These are phyloP conservation scores for Ophiocordyceps sinensis DNA, from an alignment of 2,329 filamentous ascomycete genomes.

Conservation along the genomic window DNA sequence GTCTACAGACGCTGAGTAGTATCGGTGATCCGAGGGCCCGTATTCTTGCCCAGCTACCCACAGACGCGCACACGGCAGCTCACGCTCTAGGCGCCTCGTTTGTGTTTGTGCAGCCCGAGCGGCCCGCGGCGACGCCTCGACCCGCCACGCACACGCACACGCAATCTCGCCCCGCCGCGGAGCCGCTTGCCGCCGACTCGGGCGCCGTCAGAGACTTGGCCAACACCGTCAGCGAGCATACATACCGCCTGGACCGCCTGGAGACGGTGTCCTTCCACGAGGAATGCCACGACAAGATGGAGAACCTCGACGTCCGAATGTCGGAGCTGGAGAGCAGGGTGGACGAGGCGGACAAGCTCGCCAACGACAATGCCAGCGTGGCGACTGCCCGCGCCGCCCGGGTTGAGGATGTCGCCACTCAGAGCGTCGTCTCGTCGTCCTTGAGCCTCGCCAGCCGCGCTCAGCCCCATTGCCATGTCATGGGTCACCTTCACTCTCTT, in stretches of 20 bases:
- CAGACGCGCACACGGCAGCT: conserved; percentile 4
- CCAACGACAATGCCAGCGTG: conserved; percentile 28
- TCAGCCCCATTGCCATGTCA: conserved; percentile 28
- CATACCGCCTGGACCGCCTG: conserved; percentile 50
- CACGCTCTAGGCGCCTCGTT: conserved; percentile 11
- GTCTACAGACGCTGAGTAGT: conserved; percentile 36
- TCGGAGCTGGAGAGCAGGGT: conserved; percentile 53
- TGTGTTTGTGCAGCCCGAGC: conserved; percentile 8
- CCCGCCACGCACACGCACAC: not conserved
- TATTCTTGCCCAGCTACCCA: conserved; percentile 17
- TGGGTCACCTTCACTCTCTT: conserved; percentile 33
- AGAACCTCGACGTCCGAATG: conserved; percentile 50
- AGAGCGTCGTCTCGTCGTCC: conserved; percentile 31
- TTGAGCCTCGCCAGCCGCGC: conserved; percentile 15
- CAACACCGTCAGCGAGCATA: conserved; percentile 43
- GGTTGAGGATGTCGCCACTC: conserved; percentile 26
- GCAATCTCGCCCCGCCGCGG: not conserved
- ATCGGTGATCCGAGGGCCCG: conserved; percentile 11
- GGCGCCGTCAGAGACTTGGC: conserved; percentile 30
- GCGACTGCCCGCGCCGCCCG: conserved; percentile 21
- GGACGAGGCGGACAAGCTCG: conserved; percentile 43
- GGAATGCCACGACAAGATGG: conserved; percentile 53
- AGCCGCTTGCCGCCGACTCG: conserved; percentile 7
- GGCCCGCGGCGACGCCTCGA: not conserved
- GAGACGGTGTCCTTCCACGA: conserved; percentile 62